Conservation (phyloP, 768 basidiomycete species). For the Auricularia cornea region DNA sequence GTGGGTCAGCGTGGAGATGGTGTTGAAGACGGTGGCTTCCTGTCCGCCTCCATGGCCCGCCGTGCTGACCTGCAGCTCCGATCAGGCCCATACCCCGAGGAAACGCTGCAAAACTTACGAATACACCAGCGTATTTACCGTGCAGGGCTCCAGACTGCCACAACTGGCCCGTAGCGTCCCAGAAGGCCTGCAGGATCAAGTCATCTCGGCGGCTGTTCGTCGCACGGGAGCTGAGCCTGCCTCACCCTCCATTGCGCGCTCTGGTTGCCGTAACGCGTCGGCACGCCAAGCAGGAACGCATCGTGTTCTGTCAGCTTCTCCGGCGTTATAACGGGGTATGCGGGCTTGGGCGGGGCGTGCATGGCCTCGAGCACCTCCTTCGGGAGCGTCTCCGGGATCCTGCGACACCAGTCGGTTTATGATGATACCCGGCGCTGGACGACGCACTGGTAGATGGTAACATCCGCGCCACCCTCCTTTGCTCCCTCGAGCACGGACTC, state of each 20-base stretch:
- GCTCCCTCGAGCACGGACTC: slow-evolving; percentile 34
- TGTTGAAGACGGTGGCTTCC: slow-evolving; percentile 43
- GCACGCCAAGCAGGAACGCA: slow-evolving; percentile 68
- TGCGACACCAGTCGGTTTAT: too few species aligned
- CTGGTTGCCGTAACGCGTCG: slow-evolving; percentile 75
- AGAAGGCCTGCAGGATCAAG: slow-evolving; percentile 52
- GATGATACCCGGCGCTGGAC: too few species aligned
- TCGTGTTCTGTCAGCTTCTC: slow-evolving; percentile 51
- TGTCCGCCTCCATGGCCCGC: slow-evolving; percentile 77
- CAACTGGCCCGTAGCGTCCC: slow-evolving; percentile 63
- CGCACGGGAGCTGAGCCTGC: slow-evolving; percentile 2
- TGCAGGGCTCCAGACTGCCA: slow-evolving; percentile 52
- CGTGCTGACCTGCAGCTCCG: slow-evolving; percentile 37
- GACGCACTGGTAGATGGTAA: slow-evolving; percentile 39
- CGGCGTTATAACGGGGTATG: slow-evolving; percentile 60
- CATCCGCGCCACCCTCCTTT: slow-evolving; percentile 33
- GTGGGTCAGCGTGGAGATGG: slow-evolving; percentile 55
- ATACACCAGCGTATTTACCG: slow-evolving; percentile 70
- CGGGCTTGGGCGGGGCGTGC: slow-evolving; percentile 61
- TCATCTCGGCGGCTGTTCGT: too few species aligned
- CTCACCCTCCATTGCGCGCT: slow-evolving; percentile 67
- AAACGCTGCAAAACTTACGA: slow-evolving; percentile 24
- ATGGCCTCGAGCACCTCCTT: slow-evolving; percentile 57
- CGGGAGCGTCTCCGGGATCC: slow-evolving; percentile 73
- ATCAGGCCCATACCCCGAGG: neutral